Percentiles rank a stretch among this genome's conserved stretches.
These are phyloP conservation scores for Colletotrichum lindemuthianum DNA, from an alignment of 2,329 filamentous ascomycete genomes.

Conservation along the genomic window DNA sequence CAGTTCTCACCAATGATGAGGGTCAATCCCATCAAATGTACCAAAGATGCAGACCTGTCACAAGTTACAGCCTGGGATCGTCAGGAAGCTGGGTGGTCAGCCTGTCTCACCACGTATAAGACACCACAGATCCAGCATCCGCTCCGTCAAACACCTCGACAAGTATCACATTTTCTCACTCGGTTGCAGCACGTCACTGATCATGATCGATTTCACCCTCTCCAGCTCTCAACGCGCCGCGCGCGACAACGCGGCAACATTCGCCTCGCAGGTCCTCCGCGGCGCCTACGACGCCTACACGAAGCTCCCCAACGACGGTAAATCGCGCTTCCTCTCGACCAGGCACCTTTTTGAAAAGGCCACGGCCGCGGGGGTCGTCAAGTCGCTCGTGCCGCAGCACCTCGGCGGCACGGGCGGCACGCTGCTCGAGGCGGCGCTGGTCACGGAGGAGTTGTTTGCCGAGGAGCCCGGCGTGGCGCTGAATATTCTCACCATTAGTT, in stretches of 20 bases:
- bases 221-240: neutral
- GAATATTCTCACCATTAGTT: slow-evolving; percentile 61
- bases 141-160: too few relatives aligned
- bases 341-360: slow-evolving; percentile 5
- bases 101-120: too few relatives aligned
- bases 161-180: too few relatives aligned
- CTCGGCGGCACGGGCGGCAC: slow-evolving; percentile 57
- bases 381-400: slow-evolving; percentile 54
- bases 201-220: slow-evolving; percentile 9
- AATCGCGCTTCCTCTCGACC: slow-evolving; percentile 12
- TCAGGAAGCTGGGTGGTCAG: too few relatives aligned
- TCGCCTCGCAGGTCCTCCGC: slow-evolving; percentile 1
- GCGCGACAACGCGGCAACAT: neutral
- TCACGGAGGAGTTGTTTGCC: slow-evolving; percentile 63
- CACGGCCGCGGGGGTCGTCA: slow-evolving; percentile 43
- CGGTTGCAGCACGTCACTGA: too few relatives aligned
- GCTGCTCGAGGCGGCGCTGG: slow-evolving; percentile 58
- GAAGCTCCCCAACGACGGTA: slow-evolving; percentile 1
- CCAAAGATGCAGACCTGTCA: too few relatives aligned
- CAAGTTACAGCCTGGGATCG: too few relatives aligned
- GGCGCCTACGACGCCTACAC: slow-evolving; percentile 12
- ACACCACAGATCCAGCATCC: too few relatives aligned
- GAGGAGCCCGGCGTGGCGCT: slow-evolving; percentile 60
- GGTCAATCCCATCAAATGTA: too few relatives aligned
- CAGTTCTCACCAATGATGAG: too few relatives aligned